These are phyloP conservation scores for Inga leiocalycina DNA, from an alignment of 306 rosid species.

Conservation along the genomic window DNA sequence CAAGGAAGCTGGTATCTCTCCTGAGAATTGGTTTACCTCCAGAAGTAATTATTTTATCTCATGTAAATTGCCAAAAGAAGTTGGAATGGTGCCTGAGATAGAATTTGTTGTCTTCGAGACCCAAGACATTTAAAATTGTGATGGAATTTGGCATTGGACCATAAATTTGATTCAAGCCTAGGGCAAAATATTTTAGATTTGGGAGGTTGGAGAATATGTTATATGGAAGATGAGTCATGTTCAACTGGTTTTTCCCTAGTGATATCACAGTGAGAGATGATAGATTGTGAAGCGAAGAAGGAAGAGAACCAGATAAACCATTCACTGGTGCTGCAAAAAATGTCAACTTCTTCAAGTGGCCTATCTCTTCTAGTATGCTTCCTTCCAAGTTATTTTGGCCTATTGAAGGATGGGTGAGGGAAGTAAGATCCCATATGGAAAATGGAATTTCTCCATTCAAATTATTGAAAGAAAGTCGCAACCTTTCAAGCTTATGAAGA, in stretches of 20 bases:
- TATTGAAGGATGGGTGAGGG: background rate
- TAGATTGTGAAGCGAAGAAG: background rate
- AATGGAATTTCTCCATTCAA: background rate
- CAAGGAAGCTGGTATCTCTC: background rate
- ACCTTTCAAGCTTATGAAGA: background rate
- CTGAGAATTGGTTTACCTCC: background rate
- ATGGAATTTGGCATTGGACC: background rate
- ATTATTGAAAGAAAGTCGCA: background rate
- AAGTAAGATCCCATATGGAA: background rate
- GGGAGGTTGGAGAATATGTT: background rate
- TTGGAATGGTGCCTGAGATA: background rate
- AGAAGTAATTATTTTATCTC: background rate
- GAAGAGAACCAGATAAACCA: background rate
- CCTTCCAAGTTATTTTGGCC: background rate
- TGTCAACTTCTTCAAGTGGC: too few relatives aligned
- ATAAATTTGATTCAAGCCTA: background rate
- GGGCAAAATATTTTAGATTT: fast-evolving
- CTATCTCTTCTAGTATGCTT: background rate
- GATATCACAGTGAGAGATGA: background rate
- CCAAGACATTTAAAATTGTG: background rate
- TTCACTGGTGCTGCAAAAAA: too few relatives aligned
- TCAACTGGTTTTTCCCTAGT: fast-evolving
- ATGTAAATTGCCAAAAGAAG: background rate
- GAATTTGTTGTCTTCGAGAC: background rate
- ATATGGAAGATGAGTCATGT: fast-evolving